phyloP scores from a whole-genome alignment of 306 rosid species.

The Vigna radiata region DNA sequence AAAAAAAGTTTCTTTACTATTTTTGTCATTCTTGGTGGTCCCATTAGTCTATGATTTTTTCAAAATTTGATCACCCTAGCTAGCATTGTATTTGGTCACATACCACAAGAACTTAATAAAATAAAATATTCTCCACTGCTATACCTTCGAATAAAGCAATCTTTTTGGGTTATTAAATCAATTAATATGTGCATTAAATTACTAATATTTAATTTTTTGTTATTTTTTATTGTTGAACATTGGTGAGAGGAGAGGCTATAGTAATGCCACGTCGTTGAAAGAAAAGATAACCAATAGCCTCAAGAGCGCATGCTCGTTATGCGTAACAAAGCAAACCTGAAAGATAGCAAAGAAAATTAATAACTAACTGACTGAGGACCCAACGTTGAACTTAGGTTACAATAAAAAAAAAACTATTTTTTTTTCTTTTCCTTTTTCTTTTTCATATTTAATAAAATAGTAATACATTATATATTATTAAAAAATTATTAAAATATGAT shows the following conservation, averaged over 20 bases:
- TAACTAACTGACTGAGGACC: too few species aligned
- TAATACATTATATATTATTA: too few species aligned
- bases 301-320: background rate
- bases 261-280: constrained; percentile 62
- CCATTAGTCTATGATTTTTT: background rate
- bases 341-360: too few species aligned
- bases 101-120: background rate
- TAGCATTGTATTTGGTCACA: background rate
- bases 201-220: background rate
- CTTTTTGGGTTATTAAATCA: background rate
- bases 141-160: background rate
- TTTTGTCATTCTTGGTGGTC: too few species aligned
- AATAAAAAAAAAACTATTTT: background rate
- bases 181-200: background rate
- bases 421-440: background rate
- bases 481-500: too few species aligned
- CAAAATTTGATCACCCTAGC: background rate
- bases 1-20: too few species aligned
- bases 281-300: background rate
- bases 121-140: background rate
- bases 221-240: background rate
- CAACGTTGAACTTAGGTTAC: background rate
- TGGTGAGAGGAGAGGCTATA: constrained; percentile 50
- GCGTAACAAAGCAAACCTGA: background rate
- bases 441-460: too few species aligned